Conservation (phyloP, 306 rosid genomes). For the Arachis stenosperma region DNA sequence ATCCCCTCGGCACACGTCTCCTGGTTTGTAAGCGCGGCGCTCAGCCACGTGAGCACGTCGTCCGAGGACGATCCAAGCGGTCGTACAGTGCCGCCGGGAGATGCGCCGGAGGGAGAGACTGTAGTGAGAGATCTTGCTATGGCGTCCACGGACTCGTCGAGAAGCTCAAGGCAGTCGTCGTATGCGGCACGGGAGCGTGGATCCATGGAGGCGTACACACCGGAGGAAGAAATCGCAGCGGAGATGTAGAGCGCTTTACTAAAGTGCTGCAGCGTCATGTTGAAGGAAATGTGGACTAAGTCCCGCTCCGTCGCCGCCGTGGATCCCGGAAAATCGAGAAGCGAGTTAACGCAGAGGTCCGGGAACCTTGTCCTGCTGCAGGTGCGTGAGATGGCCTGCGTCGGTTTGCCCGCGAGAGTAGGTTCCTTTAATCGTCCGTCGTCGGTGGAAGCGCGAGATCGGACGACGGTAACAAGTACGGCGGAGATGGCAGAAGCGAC, state of each 20-base stretch:
- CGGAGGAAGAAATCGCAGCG: constrained; percentile 45
- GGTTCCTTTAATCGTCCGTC: background rate
- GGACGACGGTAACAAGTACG: constrained; percentile 30
- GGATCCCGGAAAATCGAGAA: constrained; percentile 76
- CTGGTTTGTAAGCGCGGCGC: constrained; percentile 81
- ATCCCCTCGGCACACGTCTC: constrained; percentile 87
- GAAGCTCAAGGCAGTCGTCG: constrained; percentile 82
- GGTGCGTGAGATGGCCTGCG: constrained; percentile 72
- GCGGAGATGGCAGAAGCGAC: constrained; percentile 69
- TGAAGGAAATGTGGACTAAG: constrained; percentile 85
- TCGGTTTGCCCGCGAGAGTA: constrained; percentile 46
- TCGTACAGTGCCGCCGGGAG: background rate
- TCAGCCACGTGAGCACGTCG: constrained; percentile 88
- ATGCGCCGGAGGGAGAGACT: constrained; percentile 7
- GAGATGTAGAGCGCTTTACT: constrained; percentile 64
- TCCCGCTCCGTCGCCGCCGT: constrained; percentile 64
- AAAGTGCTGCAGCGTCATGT: constrained; percentile 75
- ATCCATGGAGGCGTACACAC: constrained; percentile 38
- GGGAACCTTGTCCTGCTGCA: constrained; percentile 73
- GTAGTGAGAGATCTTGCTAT: constrained; percentile 58
- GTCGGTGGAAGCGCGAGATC: constrained; percentile 12
- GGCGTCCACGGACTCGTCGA: constrained; percentile 77
- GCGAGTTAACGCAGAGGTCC: constrained; percentile 63
- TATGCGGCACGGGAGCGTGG: constrained; percentile 63
- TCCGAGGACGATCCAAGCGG: constrained; percentile 36